Evolutionary conservation across 129 eudicot genomes (phyloP), one percentile per base, ranked within the genome.

Genomic region (Calendula officinalis): DNA sequence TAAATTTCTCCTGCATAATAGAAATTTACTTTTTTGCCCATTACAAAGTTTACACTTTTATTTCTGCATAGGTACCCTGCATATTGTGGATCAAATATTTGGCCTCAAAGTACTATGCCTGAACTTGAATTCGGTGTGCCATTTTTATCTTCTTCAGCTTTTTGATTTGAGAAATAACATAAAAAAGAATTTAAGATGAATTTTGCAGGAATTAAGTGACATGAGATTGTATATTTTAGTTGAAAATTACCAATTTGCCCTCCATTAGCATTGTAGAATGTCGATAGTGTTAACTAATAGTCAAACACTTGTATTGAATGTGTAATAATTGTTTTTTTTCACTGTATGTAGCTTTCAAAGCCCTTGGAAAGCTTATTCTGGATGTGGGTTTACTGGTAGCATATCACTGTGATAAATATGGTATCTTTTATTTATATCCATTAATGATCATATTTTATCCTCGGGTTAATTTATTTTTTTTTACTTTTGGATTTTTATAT

Each of bases 11-110:
- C 50, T 47, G 39, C 16, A 38, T 53, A 50, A 8, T 27, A 16
- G 13, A 9, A 11, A 22, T 0, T 22, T 22, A 22, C 30, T 22
- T 2, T 22, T 40, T 65, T 36, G 48, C 36, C 9, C 44, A 14
- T 53, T 10, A 67, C 34, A 39, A 49, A 9, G 30, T 22, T 13
- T 63, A 5, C 30, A 58, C 7, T 7, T 12, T 33, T 50, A n/a
- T 67, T 79, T 59, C 5, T 42, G 27, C 34, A n/a, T 56, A 91
- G 96, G 87, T 91, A 92, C 67, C 96, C 98, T 74, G 85, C 95
- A 53, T 92, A 92, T 62, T 92, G 98, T 83, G 98, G 96, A 65
- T 66, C 75, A 70, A 92, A 92, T 83, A 88, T 92, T 37, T 88
- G 98, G 98, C 98, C 96, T 65, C 67, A 66, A 36, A 72, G 44